Evolutionary conservation across 306 rosid species (phyloP), one percentile per base, ranked within the genome.

Genomic region (Cucurbita ficifolia): DNA sequence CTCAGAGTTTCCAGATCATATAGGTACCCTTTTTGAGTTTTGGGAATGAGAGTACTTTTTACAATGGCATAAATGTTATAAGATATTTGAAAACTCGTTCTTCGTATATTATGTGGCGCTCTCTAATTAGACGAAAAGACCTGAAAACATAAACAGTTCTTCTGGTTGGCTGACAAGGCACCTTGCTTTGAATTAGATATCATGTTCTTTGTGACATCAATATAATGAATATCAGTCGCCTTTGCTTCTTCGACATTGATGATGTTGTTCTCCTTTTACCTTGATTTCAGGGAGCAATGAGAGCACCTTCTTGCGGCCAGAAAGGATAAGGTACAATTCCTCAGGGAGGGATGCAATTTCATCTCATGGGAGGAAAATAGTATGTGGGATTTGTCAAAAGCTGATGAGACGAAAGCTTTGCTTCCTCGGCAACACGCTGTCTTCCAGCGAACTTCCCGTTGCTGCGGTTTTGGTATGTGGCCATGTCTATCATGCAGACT

Each of bases 391-490:
- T 45, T 95, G 99, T 71, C 83, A 87, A 57, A 95, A 91, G 82
- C 77, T 81, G 56, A 79, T 95, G 71, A 88, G 77, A 69, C 81
- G 86, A 21, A 89, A 83, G 79, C 82, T 82, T 53, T 80, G 79
- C 55, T 79, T 79, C 67, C 82, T 84, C 10, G 92, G 86, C 2
- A 77, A 58, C 79, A 77, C 87, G 0, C 24, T 82, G 21, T 77
- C 92, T 65, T 81, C 87, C 18, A 59, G 72, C 5, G 96, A 91
- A 69, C 91, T 83, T 38, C 84, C 90, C 10, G 87, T 81, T 17
- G 97, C 87, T 77, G 96, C 96, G 19, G 91, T 91, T 57, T 81
- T 95, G 77, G 91, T 80, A 29, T 95, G 99, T 8, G 97, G 97
- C 65, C 99, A 95, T 73, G 83, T 82, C 77, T 95, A 83, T 79